Conservation (phyloP, 2,329 filamentous ascomycete species). For the Paracamarosporium sp. region DNA sequence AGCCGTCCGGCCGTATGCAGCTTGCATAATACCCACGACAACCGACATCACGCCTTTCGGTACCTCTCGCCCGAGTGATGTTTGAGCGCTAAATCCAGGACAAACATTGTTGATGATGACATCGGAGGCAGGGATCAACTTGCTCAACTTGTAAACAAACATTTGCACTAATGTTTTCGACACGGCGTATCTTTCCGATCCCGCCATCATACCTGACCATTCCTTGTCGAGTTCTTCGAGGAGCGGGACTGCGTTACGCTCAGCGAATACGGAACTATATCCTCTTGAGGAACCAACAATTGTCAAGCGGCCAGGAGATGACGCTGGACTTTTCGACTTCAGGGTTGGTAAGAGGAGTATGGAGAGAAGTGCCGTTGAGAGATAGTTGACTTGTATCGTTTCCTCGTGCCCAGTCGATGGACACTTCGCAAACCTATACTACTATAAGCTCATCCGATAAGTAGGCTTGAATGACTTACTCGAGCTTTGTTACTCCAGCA, state of each 20-base stretch:
- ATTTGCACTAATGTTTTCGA: constrained; percentile 15
- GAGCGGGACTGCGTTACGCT: constrained; percentile 11
- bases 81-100: constrained; percentile 53
- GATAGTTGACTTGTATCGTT: constrained; percentile 54
- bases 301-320: constrained; percentile 13
- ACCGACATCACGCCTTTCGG: constrained; percentile 3
- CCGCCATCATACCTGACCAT: not conserved
- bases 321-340: not conserved
- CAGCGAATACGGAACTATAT: constrained; percentile 9
- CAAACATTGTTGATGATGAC: constrained; percentile 53
- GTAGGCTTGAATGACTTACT: constrained; percentile 14
- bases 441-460: not conserved
- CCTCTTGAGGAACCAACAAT: constrained; percentile 13
- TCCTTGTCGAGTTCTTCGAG: constrained; percentile 17
- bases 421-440: not conserved
- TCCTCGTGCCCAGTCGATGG: constrained; percentile 36
- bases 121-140: constrained; percentile 17
- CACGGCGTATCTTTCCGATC: constrained; percentile 6
- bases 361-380: constrained; percentile 60
- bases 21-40: constrained; percentile 22
- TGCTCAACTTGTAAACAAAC: constrained; percentile 13
- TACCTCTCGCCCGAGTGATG: constrained; percentile 37
- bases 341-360: constrained; percentile 50
- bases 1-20: constrained; percentile 36
- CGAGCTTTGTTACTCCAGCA: constrained; percentile 26